Percentiles rank a stretch among this genome's conserved stretches.
Conservation (phyloP, 805 yeast species). For the Myxozyma vanderwaltii region DNA sequence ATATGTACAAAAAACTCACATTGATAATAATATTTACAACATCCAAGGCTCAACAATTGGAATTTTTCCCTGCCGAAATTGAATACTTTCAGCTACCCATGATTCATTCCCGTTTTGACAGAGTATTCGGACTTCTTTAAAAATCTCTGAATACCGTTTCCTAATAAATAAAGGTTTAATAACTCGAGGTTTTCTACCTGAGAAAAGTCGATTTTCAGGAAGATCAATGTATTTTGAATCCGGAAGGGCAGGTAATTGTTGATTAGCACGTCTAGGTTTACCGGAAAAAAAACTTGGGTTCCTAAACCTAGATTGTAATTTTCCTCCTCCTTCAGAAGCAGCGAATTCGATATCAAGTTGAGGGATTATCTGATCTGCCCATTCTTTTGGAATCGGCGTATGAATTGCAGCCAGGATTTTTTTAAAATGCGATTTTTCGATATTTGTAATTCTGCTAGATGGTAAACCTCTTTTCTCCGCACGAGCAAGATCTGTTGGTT, state of each 20-base stretch:
- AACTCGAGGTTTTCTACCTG: background rate
- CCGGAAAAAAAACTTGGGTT: background rate
- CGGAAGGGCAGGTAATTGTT: background rate
- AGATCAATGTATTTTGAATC: background rate
- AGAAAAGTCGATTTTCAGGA: background rate
- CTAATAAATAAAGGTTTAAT: constrained; percentile 1
- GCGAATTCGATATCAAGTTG: background rate
- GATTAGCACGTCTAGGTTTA: background rate
- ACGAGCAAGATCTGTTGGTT: background rate
- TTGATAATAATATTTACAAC: constrained; percentile 1
- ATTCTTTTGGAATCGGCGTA: constrained; percentile 5
- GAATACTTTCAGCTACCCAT: constrained; percentile 6
- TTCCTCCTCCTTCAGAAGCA: background rate
- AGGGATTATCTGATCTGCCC: constrained; percentile 5
- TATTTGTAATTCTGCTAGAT: constrained; percentile 1
- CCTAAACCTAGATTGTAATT: no score
- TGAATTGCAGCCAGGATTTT: background rate
- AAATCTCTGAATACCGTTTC: constrained; percentile 4
- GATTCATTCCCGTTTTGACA: background rate
- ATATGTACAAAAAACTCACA: background rate
- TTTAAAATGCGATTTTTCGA: constrained; percentile 11
- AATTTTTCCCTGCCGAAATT: background rate
- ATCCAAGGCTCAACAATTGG: constrained; percentile 11
- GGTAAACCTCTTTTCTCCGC: constrained; percentile 3
- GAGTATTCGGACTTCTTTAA: background rate